Evolutionary conservation across 495 filamentous ascomycete species (phyloP).

Genomic region (Penicillium salamii): DNA sequence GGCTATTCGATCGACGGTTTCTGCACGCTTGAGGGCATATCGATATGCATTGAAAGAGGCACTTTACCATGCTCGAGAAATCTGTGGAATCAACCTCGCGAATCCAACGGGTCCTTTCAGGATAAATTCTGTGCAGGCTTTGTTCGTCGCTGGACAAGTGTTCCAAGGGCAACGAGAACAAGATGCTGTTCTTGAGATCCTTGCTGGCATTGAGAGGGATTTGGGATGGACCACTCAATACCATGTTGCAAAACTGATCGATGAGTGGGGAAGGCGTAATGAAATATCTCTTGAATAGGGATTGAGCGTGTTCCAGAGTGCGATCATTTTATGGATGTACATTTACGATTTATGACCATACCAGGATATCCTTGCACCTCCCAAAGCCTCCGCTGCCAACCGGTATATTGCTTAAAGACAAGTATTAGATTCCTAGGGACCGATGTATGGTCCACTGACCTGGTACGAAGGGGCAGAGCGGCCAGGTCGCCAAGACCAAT

Average conservation of each 20-base stretch:
- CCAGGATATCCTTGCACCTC: no score
- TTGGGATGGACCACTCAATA: slow-evolving; percentile 22
- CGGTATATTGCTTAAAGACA: no score
- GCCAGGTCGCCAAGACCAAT: no score
- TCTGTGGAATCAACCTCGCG: slow-evolving; percentile 23
- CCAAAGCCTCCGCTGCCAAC: no score
- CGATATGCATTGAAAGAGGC: slow-evolving; percentile 12
- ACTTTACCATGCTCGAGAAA: slow-evolving; percentile 13
- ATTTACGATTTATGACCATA: no score
- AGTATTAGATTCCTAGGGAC: no score
- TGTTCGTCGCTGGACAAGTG: slow-evolving; percentile 26
- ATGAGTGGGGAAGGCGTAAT: slow-evolving; percentile 52
- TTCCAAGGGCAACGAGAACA: slow-evolving; percentile 17
- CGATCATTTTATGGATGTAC: no score
- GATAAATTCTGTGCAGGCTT: slow-evolving; percentile 20
- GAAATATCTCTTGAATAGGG: neutral
- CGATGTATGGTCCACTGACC: no score
- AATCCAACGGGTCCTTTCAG: slow-evolving; percentile 16
- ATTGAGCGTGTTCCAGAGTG: neutral
- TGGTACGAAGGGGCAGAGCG: no score
- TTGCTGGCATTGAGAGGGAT: slow-evolving; percentile 18
- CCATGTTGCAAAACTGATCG: slow-evolving; percentile 17
- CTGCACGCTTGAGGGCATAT: slow-evolving; percentile 19
- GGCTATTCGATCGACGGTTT: slow-evolving; percentile 22
- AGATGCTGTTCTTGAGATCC: slow-evolving; percentile 19